Percentiles rank a stretch among this genome's conserved stretches.
Conservation (phyloP, 2,329 filamentous ascomycete species). For the Penicillium sp. region DNA sequence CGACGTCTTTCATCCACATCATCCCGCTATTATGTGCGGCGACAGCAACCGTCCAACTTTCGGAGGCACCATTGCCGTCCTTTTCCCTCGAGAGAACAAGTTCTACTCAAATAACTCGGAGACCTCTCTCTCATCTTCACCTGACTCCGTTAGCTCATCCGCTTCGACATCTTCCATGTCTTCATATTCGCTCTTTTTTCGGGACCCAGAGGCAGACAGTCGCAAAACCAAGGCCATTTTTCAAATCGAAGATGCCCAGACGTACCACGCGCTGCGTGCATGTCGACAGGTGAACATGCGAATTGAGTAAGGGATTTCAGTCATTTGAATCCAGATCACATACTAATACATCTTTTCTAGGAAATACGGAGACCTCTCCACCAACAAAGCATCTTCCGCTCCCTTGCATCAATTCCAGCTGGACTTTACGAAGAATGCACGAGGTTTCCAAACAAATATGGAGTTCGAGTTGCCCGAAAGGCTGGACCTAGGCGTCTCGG, state of each 20-base stretch:
- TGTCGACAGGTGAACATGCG: conserved; percentile 28
- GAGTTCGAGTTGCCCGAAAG: conserved; percentile 31
- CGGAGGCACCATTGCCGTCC: conserved; percentile 36
- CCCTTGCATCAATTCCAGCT: conserved; percentile 32
- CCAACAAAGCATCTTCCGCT: conserved; percentile 2
- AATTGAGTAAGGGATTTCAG: conserved; percentile 31
- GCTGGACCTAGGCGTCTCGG: conserved; percentile 36
- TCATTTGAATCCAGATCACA: background rate
- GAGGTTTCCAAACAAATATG: conserved; percentile 10
- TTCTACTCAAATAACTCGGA: conserved; percentile 4
- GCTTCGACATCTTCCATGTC: conserved; percentile 17
- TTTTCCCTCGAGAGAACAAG: conserved; percentile 24
- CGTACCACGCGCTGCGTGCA: conserved; percentile 18
- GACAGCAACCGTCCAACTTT: conserved; percentile 49
- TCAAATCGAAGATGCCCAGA: conserved; percentile 25
- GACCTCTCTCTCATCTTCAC: conserved; percentile 18
- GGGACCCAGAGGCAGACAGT: conserved; percentile 13
- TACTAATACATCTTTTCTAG: background rate
- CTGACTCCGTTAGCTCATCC: conserved; percentile 22
- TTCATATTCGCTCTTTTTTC: conserved; percentile 35
- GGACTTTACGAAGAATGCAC: conserved; percentile 5
- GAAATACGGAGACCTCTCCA: conserved; percentile 27
- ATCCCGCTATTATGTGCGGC: conserved; percentile 45
- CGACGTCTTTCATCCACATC: background rate
- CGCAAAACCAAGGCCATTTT: conserved; percentile 28